These are phyloP conservation scores for Sarocladium oryzae DNA, from an alignment of 2,329 filamentous ascomycete genomes.

Conservation along the genomic window DNA sequence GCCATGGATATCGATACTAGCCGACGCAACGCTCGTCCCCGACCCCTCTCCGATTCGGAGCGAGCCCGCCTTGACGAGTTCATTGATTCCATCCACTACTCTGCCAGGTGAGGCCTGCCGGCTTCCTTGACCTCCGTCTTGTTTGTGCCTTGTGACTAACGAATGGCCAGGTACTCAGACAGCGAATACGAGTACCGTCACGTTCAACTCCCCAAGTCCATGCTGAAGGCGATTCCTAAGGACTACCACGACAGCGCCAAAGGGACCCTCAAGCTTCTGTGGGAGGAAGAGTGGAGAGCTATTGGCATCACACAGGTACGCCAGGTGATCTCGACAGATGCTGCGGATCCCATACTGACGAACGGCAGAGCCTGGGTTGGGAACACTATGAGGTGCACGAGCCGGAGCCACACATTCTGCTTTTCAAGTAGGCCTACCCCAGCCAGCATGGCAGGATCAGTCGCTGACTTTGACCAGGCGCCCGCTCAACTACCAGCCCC, in stretches of 20 bases:
- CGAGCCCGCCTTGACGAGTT: constrained; percentile 82
- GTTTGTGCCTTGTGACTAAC: constrained; percentile 11
- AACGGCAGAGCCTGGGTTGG: constrained; percentile 83
- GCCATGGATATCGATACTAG: constrained; percentile 63
- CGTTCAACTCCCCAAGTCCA: constrained; percentile 93
- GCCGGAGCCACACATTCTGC: constrained; percentile 93
- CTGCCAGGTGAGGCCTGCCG: constrained; percentile 60
- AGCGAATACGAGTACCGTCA: constrained; percentile 93
- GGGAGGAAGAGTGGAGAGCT: constrained; percentile 98
- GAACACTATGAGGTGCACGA: constrained; percentile 99
- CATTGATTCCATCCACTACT: constrained; percentile 92
- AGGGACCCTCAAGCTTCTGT: constrained; percentile 90
- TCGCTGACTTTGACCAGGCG: constrained; percentile 45
- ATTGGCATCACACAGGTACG: constrained; percentile 93
- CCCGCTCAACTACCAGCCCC: constrained; percentile 77
- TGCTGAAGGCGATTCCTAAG: constrained; percentile 94
- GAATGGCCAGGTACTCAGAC: constrained; percentile 71
- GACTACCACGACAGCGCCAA: constrained; percentile 86
- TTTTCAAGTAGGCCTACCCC: constrained; percentile 80
- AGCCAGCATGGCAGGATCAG: not conserved
- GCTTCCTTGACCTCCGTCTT: not conserved
- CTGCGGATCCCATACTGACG: not conserved
- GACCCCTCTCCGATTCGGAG: constrained; percentile 74
- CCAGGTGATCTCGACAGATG: not conserved
- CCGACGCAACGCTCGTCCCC: constrained; percentile 80